Evolutionary conservation across 495 filamentous ascomycete species (phyloP), one percentile per base, ranked within the genome.

Genomic region (Penicillium goetzii): DNA sequence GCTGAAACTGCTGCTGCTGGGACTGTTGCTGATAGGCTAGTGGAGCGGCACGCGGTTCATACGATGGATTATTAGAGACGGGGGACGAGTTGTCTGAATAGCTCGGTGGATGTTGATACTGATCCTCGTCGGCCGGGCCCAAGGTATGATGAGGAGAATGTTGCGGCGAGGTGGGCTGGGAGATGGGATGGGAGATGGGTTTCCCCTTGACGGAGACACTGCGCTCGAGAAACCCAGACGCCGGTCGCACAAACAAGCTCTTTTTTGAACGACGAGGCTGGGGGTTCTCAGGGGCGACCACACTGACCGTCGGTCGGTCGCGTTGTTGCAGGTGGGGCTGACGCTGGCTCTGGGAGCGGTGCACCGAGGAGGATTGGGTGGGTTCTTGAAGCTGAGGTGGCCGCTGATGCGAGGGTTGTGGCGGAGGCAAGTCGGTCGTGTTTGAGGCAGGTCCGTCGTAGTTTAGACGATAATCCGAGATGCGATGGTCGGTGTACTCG

Each of bases 71-170:
- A 5, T 40, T 25, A 28, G 49, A 41, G 6, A 62, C 41, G 8
- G 67, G 61, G 6, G 70, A 64, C 10, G 41, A 58, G 49, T 68
- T 61, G 33, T 66, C 63, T 6, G 62, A 59, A 41, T 62, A 59
- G 30, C 49, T 45, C 38, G 56, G 45, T 14, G 36, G 45, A 28
- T 2, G 59, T 47, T 2, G 58, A 41, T 34, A 78, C n/a, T 71
- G 75, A 59, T 80, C 77, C 45, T 74, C 69, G 55, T 68, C 78
- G 65, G 69, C 71, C 50, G 79, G 69, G 59, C 28, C 68, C 64
- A 64, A 57, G n/a, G 50, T 30, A 38, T 51, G 68, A 17, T 32
- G 51, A 54, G 51, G 33, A 43, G 58, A 60, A 15, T 50, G 59
- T 45, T 57, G 66, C 11, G 70, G 73, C 15, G 74, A 75, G 28